Evolutionary conservation across 2,329 filamentous ascomycete species (phyloP).

Genomic region (Chrysoporthe cubensis): DNA sequence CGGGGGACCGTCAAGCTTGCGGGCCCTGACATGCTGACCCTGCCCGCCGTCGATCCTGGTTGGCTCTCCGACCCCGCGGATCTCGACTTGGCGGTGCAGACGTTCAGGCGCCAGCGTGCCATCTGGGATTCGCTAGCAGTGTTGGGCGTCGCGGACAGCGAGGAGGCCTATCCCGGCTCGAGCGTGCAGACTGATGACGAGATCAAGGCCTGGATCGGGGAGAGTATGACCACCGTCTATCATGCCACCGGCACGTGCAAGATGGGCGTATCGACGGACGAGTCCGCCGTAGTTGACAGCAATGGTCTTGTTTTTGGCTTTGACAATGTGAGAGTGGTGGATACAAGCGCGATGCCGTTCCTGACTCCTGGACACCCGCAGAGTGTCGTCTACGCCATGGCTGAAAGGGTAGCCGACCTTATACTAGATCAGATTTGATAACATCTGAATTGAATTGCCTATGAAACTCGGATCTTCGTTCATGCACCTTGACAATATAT

Average conservation of each 20-base stretch:
- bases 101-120: constrained; percentile 34
- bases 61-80: constrained; percentile 37
- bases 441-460: background rate
- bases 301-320: constrained; percentile 51
- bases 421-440: constrained; percentile 29
- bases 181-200: constrained; percentile 33
- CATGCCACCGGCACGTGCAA: constrained; percentile 46
- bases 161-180: constrained; percentile 42
- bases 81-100: constrained; percentile 29
- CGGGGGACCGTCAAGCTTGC: constrained; percentile 42
- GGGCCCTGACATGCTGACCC: constrained; percentile 36
- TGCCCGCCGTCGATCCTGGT: constrained; percentile 43
- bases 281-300: constrained; percentile 49
- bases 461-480: background rate
- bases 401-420: constrained; percentile 46
- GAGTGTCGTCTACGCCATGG: constrained; percentile 56
- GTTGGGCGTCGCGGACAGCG: constrained; percentile 31
- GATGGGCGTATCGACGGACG: constrained; percentile 45
- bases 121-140: constrained; percentile 12
- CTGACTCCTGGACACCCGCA: constrained; percentile 51
- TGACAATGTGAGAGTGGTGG: constrained; percentile 48
- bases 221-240: constrained; percentile 37
- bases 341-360: constrained; percentile 53
- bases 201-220: constrained; percentile 30
- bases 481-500: background rate